phyloP scores from a whole-genome alignment of 768 basidiomycete species.

The Leccinum longicurvipes region DNA sequence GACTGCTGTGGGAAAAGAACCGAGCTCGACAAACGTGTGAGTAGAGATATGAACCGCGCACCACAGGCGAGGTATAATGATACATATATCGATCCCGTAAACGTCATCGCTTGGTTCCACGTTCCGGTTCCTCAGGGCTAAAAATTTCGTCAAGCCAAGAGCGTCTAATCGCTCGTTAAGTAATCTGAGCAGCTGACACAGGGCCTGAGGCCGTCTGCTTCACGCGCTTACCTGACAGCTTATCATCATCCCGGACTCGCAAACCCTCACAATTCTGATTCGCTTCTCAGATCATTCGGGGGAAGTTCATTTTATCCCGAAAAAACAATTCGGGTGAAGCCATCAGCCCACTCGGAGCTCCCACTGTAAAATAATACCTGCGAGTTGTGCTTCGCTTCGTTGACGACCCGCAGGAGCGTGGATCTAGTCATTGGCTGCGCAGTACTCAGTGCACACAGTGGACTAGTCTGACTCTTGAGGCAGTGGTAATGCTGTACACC shows the following conservation, averaged over 20 bases:
- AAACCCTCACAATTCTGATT: not conserved
- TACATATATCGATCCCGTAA: constrained; percentile 1
- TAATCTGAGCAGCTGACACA: not conserved
- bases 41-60: not conserved
- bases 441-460: too few species aligned
- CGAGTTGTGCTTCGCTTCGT: not conserved
- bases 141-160: not conserved
- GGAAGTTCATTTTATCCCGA: not conserved
- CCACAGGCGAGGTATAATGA: not conserved
- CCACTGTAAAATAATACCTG: not conserved
- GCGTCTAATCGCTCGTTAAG: not conserved
- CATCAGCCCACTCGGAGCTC: not conserved
- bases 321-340: constrained; percentile 2
- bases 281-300: not conserved
- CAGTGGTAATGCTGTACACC: constrained; percentile 16
- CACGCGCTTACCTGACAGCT: not conserved
- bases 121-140: constrained; percentile 2
- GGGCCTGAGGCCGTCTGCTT: not conserved
- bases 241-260: not conserved
- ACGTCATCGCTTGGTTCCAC: constrained; percentile 2
- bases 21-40: constrained; percentile 12
- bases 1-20: constrained; percentile 10
- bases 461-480: too few species aligned
- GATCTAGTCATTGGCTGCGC: constrained; percentile 15
- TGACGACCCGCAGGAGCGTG: constrained; percentile 13